These are phyloP conservation scores for Nakazawaea siamensis DNA, from an alignment of 805 yeast species.

Conservation along the genomic window DNA sequence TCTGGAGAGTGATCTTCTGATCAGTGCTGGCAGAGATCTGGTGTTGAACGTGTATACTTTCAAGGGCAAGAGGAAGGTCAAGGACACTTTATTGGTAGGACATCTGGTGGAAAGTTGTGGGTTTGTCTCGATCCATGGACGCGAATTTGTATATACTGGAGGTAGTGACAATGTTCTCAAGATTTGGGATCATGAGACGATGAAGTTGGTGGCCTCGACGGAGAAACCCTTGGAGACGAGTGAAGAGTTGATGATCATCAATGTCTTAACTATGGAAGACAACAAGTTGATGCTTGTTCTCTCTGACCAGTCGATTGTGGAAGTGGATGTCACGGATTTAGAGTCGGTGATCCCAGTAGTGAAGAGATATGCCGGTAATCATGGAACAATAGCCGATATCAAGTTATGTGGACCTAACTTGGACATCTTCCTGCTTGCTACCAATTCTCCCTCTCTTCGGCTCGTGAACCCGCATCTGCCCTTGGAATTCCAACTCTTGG, in stretches of 20 bases:
- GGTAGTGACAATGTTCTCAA: constrained; percentile 70
- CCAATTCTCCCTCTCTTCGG: constrained; percentile 86
- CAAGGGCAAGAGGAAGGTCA: constrained; percentile 27
- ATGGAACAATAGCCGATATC: constrained; percentile 91
- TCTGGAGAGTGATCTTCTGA: constrained; percentile 41
- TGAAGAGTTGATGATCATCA: constrained; percentile 69
- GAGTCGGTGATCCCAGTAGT: constrained; percentile 31
- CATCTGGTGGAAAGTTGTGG: constrained; percentile 72
- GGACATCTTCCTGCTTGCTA: constrained; percentile 69
- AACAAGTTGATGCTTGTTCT: constrained; percentile 42
- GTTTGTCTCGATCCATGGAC: constrained; percentile 30
- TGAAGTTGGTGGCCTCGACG: constrained; percentile 36
- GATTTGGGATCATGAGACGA: constrained; percentile 50
- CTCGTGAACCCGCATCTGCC: constrained; percentile 52
- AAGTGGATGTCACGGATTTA: constrained; percentile 17
- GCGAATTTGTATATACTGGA: constrained; percentile 52
- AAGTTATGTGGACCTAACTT: constrained; percentile 61
- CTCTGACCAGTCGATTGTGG: constrained; percentile 75
- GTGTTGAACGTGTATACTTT: constrained; percentile 52
- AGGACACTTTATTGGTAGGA: constrained; percentile 61
- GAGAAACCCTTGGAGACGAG: constrained; percentile 43
- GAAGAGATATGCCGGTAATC: constrained; percentile 78
- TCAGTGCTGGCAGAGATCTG: constrained; percentile 89
- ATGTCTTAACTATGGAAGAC: constrained; percentile 31
- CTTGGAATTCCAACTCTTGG: constrained; percentile 53